Percentiles rank a stretch among this genome's conserved stretches.
These are phyloP conservation scores for Tolypocladium guangdongense DNA, from an alignment of 2,329 filamentous ascomycete species.

Conservation along the genomic window DNA sequence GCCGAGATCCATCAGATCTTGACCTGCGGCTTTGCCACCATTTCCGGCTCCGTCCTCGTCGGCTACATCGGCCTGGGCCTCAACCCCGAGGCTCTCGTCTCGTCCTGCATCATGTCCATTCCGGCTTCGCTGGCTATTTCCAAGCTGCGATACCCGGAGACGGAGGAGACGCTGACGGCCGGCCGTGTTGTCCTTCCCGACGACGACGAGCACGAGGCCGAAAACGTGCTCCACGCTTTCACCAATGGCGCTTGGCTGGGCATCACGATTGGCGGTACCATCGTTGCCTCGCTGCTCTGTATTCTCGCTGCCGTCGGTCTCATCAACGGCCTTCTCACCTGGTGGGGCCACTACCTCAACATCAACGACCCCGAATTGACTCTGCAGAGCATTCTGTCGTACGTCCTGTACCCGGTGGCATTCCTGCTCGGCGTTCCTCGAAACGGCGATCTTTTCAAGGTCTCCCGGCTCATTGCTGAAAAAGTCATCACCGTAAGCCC, in stretches of 20 bases:
- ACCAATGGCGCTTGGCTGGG: constrained; percentile 78
- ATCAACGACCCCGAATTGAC: constrained; percentile 58
- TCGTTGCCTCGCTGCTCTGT: constrained; percentile 67
- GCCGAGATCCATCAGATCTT: constrained; percentile 89
- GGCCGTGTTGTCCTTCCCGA: constrained; percentile 73
- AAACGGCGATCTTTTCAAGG: constrained; percentile 52
- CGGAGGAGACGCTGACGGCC: constrained; percentile 74
- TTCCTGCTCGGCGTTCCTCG: constrained; percentile 73
- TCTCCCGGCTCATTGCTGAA: constrained; percentile 68
- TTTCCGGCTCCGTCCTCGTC: constrained; percentile 77
- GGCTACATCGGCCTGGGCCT: constrained; percentile 78
- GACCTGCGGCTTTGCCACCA: constrained; percentile 86
- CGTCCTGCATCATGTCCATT: constrained; percentile 91
- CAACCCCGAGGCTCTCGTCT: constrained; percentile 75
- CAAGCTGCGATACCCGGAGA: constrained; percentile 83
- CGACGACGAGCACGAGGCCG: constrained; percentile 62
- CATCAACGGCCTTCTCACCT: constrained; percentile 65
- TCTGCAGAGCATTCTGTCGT: constrained; percentile 65
- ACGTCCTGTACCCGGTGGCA: constrained; percentile 66
- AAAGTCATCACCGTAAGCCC: constrained; percentile 63
- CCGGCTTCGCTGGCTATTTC: constrained; percentile 81
- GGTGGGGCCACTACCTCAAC: constrained; percentile 74
- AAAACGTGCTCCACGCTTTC: constrained; percentile 76
- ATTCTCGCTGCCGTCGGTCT: constrained; percentile 70
- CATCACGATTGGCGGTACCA: constrained; percentile 79